Conservation (phyloP, 345 rosid species). For the Eucalyptus melliodora region DNA sequence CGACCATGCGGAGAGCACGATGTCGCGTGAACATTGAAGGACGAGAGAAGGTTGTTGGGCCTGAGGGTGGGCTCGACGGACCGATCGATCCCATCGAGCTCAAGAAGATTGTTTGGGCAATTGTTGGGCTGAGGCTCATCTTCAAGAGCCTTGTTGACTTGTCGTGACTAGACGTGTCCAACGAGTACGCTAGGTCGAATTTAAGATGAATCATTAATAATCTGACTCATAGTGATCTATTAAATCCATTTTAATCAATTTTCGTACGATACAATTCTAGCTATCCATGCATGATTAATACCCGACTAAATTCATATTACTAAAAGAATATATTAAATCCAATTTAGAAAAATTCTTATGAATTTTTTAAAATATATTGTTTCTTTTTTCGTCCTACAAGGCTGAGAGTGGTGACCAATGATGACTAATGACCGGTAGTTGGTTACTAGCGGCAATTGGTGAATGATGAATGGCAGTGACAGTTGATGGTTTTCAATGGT, state of each 20-base stretch:
- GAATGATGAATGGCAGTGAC: too few relatives aligned
- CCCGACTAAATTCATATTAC: accelerated
- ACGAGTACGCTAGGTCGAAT: accelerated
- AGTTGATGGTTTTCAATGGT: too few relatives aligned
- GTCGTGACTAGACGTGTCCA: accelerated
- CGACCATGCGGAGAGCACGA: neutral
- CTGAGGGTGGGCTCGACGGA: neutral
- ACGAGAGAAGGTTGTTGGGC: neutral
- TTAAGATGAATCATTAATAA: too few relatives aligned
- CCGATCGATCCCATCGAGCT: neutral
- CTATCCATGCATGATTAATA: accelerated
- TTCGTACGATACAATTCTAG: too few relatives aligned
- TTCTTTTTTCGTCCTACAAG: accelerated
- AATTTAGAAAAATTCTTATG: too few relatives aligned
- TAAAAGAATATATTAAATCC: too few relatives aligned
- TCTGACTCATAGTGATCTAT: too few relatives aligned
- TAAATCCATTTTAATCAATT: accelerated
- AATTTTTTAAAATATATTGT: too few relatives aligned
- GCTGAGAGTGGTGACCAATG: too few relatives aligned
- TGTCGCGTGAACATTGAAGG: neutral
- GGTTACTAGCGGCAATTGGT: accelerated
- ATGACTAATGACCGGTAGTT: accelerated
- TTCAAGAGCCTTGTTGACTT: accelerated
- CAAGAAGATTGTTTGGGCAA: neutral
- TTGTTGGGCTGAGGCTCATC: neutral